Evolutionary conservation across 129 eudicot genomes (phyloP), one percentile per base, ranked within the genome.

Genomic region (Flaveria sonorensis): DNA sequence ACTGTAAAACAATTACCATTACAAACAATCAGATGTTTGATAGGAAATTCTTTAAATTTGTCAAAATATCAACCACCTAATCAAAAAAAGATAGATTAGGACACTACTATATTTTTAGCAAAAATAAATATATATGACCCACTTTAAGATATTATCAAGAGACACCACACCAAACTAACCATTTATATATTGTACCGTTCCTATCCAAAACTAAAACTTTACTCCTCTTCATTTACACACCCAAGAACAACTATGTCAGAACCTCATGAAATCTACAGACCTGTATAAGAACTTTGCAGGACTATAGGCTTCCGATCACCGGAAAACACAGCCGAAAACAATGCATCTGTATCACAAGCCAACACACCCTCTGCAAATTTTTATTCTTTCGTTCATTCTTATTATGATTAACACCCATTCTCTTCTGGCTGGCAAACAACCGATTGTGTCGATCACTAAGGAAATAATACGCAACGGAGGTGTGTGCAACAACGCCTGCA

Each of bases 401-500:
- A 4, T 40, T 83, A 60, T 18, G 46, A 63, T 55, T 57, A 57
- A 21, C 79, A 13, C 68, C n/a, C 85, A 62, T 83, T 87, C n/a
- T n/a, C 62, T 83, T 92, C 75, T 85, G n/a, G 89, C 83, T 86
- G 88, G 46, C 98, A 93, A 63, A 85, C 83, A 16, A 85, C 52
- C 93, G 79, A 45, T 94, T 87, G 30, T 94, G 98, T 72, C 87
- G 73, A 69, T 90, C 98, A 78, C 97, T 86, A 46, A 94, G 56
- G 40, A 91, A 94, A 63, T 87, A 94, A 73, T 91, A 70, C 97
- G 86, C 30, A 94, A 59, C 3, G 98, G 98, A 2, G 97, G 93
- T 3, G 97, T 89, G 28, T 90, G 98, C 64, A 94, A 85, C 80
- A 94, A 87, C 4, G 97, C 98, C 79, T 94, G 98, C 85, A 94